Base-by-base conservation (phyloP, 2,329 filamentous ascomycete genomes). In the Cladosporium halotolerans region DNA sequence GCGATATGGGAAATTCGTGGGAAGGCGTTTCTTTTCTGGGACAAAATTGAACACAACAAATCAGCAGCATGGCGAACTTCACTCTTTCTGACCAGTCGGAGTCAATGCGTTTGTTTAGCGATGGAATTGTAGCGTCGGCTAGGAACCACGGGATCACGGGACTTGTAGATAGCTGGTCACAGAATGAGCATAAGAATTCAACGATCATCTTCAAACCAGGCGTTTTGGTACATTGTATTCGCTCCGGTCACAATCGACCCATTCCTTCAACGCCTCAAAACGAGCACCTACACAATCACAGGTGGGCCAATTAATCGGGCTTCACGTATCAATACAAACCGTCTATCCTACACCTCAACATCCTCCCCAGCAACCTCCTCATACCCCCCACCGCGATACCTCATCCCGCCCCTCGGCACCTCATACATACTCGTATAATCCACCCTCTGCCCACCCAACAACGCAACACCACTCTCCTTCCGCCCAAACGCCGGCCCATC, bases 371-470 rank as follows among this genome's bases (percentile, higher is more conserved):
- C 75, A 28, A 88, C 83, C 16, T 76, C 73, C 73, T 89, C 79
- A 70, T 89, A 86, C 72, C 62, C 56, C 4, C 23, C 23, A 54
- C 70, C 74, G 70, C 66, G 73, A 74, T 70, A 76, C 74, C 69
- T 68, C 82, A 89, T 88, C 58, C 84, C 76, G 4, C 83, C 76
- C 7, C 78, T 73, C 5, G 92, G 92, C 16, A 85, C 82, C 70
- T 97, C 92, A 71, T 96, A 99, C 78, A 97, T 82, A 53, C 80
- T 81, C 16, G 87, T 88, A 70, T 96, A 99, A 72, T 96, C 89
- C 44, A 99, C 82, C 38, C 79, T 74, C 63, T 87, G 79, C 2
- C 93, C 92, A 11, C 84, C 88, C 7, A 99, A 73, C 68, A 90
- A 73, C 0, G 87, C 90, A 41, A 79, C 78, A 10, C 91, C 91